phyloP scores from a whole-genome alignment of 345 rosid species.

The Acer negundo region DNA sequence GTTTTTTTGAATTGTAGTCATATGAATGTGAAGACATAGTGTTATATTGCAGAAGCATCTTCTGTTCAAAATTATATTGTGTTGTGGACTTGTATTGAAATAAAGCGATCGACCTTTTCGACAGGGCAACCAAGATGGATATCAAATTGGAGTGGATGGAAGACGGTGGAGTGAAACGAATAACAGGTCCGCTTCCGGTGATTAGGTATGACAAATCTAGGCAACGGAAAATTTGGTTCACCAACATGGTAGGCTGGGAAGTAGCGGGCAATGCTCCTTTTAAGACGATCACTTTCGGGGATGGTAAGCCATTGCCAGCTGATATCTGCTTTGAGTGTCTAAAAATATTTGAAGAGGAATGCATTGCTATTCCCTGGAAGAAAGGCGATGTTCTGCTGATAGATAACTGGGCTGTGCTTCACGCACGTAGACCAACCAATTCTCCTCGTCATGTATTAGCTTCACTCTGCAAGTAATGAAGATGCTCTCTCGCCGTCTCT shows the following conservation, averaged over 20 bases:
- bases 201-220: conserved; percentile 60
- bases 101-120: neutral
- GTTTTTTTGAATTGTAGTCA: no score
- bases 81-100: neutral
- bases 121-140: conserved; percentile 78
- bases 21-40: no score
- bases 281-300: conserved; percentile 71
- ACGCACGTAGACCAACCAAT: conserved; percentile 61
- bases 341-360: conserved; percentile 73
- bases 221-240: conserved; percentile 83
- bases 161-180: conserved; percentile 70
- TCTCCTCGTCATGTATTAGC: conserved; percentile 85
- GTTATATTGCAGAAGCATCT: no score
- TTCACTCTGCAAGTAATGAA: conserved; percentile 71
- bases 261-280: conserved; percentile 65
- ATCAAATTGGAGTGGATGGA: conserved; percentile 82
- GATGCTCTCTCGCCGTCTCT: neutral
- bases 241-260: conserved; percentile 91
- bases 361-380: conserved; percentile 81
- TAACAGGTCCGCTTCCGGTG: conserved; percentile 87
- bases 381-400: conserved; percentile 75
- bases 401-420: conserved; percentile 89
- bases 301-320: conserved; percentile 62
- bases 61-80: neutral
- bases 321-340: conserved; percentile 62